A percentile compares a stretch with the other conserved stretches of the same genome.
Evolutionary conservation across 1,284 basidiomycete species (phyloP).

Genomic region (Sporisorium exsertum): DNA sequence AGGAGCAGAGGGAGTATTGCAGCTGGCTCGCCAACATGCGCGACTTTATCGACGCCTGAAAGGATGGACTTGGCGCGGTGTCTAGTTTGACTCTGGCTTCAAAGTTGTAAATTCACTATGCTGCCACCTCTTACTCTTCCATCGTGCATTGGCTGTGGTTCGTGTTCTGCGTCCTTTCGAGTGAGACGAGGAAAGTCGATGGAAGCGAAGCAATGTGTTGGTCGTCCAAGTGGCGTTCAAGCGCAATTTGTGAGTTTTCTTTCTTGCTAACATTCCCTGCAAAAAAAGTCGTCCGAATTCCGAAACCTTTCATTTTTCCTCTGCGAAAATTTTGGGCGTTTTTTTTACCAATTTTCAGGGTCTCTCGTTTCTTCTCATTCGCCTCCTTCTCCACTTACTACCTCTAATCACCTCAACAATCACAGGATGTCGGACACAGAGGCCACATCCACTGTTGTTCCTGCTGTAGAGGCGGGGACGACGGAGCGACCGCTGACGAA

Average conservation of each 20-base stretch:
- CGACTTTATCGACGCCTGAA: slow-evolving; percentile 78
- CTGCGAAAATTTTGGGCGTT: slow-evolving; percentile 16
- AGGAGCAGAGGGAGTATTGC: slow-evolving; percentile 79
- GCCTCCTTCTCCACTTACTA: background rate
- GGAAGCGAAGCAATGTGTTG: background rate
- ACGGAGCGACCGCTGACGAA: slow-evolving; percentile 49
- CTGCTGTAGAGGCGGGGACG: background rate
- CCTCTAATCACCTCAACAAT: background rate
- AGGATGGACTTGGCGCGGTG: no score
- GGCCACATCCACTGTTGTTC: background rate
- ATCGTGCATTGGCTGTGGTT: background rate
- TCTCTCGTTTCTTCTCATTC: background rate
- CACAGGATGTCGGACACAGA: slow-evolving; percentile 18
- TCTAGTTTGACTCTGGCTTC: background rate
- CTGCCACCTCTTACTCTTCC: background rate
- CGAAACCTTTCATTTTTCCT: background rate
- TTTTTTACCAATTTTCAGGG: background rate
- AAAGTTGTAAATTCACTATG: background rate
- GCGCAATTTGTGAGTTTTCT: background rate
- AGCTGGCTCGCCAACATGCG: slow-evolving; percentile 87
- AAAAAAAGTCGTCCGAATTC: slow-evolving; percentile 6
- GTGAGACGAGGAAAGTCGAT: background rate
- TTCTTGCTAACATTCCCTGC: background rate
- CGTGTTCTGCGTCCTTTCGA: background rate
- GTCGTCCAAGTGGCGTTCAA: background rate